phyloP scores from a whole-genome alignment of 106 monocot genomes.

The Cymbidium sinense region DNA sequence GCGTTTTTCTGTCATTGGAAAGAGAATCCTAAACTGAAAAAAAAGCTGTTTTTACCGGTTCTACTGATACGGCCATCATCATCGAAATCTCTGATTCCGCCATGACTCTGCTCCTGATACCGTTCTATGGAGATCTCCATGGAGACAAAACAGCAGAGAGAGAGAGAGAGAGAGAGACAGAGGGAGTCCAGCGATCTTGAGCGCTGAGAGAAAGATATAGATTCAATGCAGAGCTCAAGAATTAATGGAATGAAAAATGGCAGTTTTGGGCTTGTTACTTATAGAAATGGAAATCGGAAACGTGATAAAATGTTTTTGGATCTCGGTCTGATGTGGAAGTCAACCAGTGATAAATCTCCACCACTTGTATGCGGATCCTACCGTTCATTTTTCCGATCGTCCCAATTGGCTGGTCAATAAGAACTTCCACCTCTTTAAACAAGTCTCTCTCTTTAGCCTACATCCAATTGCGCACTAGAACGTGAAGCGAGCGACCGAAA shows the following conservation, averaged over 20 bases:
- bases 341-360: no score
- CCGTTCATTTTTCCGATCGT: not conserved
- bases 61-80: conserved; percentile 63
- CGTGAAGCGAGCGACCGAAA: no score
- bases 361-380: not conserved
- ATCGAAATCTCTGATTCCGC: conserved; percentile 32
- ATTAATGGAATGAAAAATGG: no score
- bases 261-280: not conserved
- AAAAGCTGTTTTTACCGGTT: conserved; percentile 28
- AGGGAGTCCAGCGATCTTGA: no score
- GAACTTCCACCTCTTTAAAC: not conserved
- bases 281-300: not conserved
- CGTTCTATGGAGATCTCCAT: conserved; percentile 12
- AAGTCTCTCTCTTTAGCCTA: not conserved
- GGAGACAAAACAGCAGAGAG: not conserved
- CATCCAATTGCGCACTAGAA: no score
- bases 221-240: no score
- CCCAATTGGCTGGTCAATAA: not conserved
- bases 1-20: not conserved
- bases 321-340: not conserved
- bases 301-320: not conserved
- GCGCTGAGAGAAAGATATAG: no score
- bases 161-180: not conserved
- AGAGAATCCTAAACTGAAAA: no score
- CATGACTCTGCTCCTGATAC: not conserved